Evolutionary conservation across 495 filamentous ascomycete genomes (phyloP).

Genomic region (Sordaria brevicollis): DNA sequence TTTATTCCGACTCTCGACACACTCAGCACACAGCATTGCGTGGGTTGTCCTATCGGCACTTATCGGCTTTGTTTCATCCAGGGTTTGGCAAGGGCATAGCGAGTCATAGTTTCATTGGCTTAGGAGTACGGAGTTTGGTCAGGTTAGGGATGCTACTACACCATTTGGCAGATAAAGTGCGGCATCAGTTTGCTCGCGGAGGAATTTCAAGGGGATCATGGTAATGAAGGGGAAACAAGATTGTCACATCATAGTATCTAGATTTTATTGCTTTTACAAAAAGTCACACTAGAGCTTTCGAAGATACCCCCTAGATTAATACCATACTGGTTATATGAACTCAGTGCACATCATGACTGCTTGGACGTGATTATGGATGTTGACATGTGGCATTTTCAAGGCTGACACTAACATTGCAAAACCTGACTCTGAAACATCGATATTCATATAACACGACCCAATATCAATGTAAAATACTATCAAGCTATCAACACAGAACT

Average conservation of each 20-base stretch:
- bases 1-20: not conserved
- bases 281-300: not conserved
- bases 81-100: not conserved
- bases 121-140: not conserved
- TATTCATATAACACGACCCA: no score
- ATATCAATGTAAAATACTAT: not conserved
- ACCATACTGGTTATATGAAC: not conserved
- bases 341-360: not conserved
- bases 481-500: not conserved
- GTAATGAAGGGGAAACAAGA: not conserved
- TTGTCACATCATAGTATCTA: not conserved
- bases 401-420: no score
- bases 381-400: no score
- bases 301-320: not conserved
- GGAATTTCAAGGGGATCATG: not conserved
- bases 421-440: no score
- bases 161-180: not conserved
- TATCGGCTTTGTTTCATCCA: not conserved
- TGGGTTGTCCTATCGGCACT: not conserved
- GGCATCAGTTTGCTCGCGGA: not conserved
- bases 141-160: not conserved
- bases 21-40: not conserved
- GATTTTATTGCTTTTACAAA: not conserved
- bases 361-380: not conserved
- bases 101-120: not conserved